A percentile compares a stretch with the other conserved stretches of the same genome.
Evolutionary conservation across 306 rosid genomes (phyloP).

Genomic region (Sphenostylis stenocarpa): DNA sequence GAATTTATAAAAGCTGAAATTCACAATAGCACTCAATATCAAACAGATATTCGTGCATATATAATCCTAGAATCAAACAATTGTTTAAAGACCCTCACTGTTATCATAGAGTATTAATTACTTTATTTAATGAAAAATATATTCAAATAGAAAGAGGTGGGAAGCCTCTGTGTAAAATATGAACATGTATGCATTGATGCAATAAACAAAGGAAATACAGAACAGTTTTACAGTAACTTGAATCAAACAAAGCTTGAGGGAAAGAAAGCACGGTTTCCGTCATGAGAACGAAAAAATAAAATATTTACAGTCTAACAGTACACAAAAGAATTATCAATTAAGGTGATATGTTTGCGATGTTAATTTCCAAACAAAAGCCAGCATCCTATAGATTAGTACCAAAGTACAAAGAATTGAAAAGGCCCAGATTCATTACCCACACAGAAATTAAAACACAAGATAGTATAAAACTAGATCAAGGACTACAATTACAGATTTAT

Average conservation of each 20-base stretch:
- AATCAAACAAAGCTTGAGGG: background rate
- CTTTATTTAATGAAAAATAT: background rate
- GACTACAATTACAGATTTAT: conserved; percentile 19
- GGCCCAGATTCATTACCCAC: conserved; percentile 21
- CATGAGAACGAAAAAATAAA: background rate
- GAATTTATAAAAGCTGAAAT: conserved; percentile 15
- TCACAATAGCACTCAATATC: background rate
- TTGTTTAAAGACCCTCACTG: conserved; percentile 2
- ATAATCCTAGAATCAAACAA: conserved; percentile 19
- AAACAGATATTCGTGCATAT: background rate
- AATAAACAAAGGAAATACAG: background rate
- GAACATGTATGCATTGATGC: background rate
- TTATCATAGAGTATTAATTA: conserved; percentile 26
- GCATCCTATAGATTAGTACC: conserved; percentile 6
- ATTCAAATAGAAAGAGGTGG: background rate
- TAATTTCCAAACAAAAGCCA: conserved; percentile 18
- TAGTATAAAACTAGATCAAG: conserved; percentile 20
- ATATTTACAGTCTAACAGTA: background rate
- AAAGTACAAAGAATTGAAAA: background rate
- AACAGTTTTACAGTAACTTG: conserved; percentile 18
- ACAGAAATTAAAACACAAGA: conserved; percentile 6
- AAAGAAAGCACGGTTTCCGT: conserved; percentile 1
- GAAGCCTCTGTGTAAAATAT: background rate
- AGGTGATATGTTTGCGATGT: background rate
- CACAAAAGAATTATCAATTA: background rate